Conservation (phyloP, 2,329 filamentous ascomycete genomes). For the Paracamarosporium sp. region DNA sequence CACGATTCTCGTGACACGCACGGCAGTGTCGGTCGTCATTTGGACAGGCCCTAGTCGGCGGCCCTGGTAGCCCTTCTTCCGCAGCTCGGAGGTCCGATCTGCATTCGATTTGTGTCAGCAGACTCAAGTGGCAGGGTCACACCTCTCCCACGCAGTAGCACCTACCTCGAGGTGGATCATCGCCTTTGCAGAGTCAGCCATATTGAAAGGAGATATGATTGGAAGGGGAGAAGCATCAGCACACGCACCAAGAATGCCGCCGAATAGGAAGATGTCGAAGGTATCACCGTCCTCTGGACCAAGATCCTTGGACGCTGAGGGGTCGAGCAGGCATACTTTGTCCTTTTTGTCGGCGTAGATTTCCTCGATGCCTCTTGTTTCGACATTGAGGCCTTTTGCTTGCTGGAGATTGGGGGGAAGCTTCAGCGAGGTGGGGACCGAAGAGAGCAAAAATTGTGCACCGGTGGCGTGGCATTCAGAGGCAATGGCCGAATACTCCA, state of each 20-base stretch:
- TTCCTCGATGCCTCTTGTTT: constrained; percentile 80
- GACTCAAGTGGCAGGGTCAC: constrained; percentile 7
- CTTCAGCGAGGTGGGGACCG: constrained; percentile 72
- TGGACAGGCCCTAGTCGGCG: constrained; percentile 89
- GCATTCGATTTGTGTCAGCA: constrained; percentile 27
- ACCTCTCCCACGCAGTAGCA: constrained; percentile 19
- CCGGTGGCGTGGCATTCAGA: constrained; percentile 74
- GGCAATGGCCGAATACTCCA: constrained; percentile 91
- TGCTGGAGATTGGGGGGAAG: constrained; percentile 64
- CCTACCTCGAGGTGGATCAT: constrained; percentile 90
- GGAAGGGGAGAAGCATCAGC: background rate
- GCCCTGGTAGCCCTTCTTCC: constrained; percentile 90
- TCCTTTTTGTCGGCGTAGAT: constrained; percentile 76
- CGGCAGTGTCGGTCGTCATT: constrained; percentile 98
- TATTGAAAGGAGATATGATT: constrained; percentile 1
- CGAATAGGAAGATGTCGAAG: constrained; percentile 94
- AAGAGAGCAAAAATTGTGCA: constrained; percentile 80
- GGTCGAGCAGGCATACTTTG: constrained; percentile 88
- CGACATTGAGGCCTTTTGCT: constrained; percentile 71
- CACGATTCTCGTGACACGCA: constrained; percentile 89
- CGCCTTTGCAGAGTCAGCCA: constrained; percentile 64
- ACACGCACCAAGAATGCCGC: constrained; percentile 83
- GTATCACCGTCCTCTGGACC: constrained; percentile 79
- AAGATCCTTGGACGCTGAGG: constrained; percentile 80
- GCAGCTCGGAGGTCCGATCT: constrained; percentile 95